Evolutionary conservation across 169 alveolate genomes (phyloP), one percentile per base, ranked within the genome.

Genomic region (Plasmodium fragile): DNA sequence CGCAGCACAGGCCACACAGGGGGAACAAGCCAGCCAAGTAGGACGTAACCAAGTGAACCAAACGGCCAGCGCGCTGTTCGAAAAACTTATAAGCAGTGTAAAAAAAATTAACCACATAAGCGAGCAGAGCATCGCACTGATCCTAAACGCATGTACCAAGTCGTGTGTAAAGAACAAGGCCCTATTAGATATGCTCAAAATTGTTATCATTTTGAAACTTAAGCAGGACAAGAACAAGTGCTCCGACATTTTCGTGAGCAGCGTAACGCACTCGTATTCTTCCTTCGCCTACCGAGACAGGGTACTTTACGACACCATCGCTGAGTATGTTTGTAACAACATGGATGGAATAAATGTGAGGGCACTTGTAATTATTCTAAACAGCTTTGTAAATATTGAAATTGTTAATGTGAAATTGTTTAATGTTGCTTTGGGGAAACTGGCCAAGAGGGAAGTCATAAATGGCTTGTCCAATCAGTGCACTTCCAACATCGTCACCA

Each of bases 121-220:
- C 39, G 94, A 90, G 39, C 94, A 90, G 36, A 90, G 94, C 73
- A 90, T 90, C n/a, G 90, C 94, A 3, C 55, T 90, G 25, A 90
- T 90, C 34, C 82, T 90, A 80, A 80, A 90, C 30, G 94, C 94
- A 34, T 81, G 59, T 72, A 90, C 83, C 16, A 90, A 80, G 41
- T 80, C 92, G 7, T 70, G 34, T 1, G 55, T 30, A 49, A 90
- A 80, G 36, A 80, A 90, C 45, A 90, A 90, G 53, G 8, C 22
- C 8, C 49, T 90, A 2, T 49, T 90, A 69, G 94, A 90, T 65
- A 32, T 90, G 22, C 69, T 90, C 1, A 90, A 90, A 39, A 34
- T 90, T n/a, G 72, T 90, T 7, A 69, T 90, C 30, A 79, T 90
- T 69, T 28, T 90, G 39, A 90, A 90, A 80, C 39, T 90, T 69